Conservation (phyloP, 2,329 filamentous ascomycete genomes). For the Botrytis elliptica region DNA sequence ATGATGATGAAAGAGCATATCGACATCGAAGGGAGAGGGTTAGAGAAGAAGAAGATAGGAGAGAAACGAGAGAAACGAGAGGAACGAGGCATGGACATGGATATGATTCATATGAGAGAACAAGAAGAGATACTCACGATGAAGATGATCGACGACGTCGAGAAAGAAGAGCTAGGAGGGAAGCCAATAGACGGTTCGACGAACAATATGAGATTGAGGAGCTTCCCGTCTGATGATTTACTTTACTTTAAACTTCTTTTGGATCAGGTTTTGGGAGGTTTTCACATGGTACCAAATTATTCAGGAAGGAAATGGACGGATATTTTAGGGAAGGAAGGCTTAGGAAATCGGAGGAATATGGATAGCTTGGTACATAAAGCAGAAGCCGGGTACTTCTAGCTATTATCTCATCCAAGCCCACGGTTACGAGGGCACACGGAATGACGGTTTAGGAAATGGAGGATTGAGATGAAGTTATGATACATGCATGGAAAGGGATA, state of each 20-base stretch:
- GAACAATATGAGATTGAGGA: constrained; percentile 16
- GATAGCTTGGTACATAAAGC: background rate
- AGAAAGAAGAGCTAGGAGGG: background rate
- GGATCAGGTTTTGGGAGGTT: background rate
- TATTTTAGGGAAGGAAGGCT: background rate
- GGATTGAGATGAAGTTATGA: background rate
- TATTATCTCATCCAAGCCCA: background rate
- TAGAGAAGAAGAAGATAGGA: background rate
- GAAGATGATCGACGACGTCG: background rate
- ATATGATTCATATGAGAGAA: background rate
- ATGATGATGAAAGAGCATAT: constrained; percentile 4
- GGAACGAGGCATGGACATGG: background rate
- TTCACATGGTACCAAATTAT: background rate
- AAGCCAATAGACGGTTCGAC: background rate
- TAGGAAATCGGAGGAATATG: background rate
- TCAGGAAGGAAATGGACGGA: background rate
- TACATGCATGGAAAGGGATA: background rate
- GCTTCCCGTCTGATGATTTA: background rate
- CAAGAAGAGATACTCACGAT: background rate
- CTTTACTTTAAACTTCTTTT: background rate
- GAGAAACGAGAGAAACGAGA: background rate
- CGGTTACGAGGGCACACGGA: background rate
- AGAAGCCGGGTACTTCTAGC: background rate
- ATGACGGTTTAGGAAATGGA: background rate
- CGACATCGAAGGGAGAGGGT: background rate